These are phyloP conservation scores for Mortierella sp. DNA, from an alignment of 371 early-diverging fungal genomes.

Conservation along the genomic window DNA sequence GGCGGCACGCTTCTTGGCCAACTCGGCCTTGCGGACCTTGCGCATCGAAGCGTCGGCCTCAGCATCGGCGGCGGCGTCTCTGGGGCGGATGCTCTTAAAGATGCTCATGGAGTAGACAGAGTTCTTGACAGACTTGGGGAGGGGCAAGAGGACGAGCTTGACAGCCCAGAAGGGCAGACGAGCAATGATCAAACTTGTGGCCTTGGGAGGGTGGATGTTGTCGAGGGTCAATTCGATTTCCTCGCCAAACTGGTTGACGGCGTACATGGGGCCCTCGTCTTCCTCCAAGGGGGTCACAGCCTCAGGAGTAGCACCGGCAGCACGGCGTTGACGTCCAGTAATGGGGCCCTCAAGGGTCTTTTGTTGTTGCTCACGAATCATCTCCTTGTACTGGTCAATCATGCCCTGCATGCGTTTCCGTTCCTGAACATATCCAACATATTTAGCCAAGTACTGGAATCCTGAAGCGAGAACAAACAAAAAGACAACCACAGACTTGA, in stretches of 20 bases:
- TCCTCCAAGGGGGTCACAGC: slow-evolving; percentile 44
- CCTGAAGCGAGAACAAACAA: slow-evolving; percentile 67
- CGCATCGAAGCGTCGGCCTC: slow-evolving; percentile 28
- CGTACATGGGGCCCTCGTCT: slow-evolving; percentile 42
- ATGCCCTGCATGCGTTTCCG: slow-evolving; percentile 65
- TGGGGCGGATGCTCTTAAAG: slow-evolving; percentile 55
- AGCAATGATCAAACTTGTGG: slow-evolving; percentile 35
- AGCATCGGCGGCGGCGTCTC: slow-evolving; percentile 34
- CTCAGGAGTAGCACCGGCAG: slow-evolving; percentile 33
- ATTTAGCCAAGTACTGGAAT: slow-evolving; percentile 78
- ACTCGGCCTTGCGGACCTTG: slow-evolving; percentile 46
- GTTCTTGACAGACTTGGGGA: slow-evolving; percentile 41
- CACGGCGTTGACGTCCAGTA: slow-evolving; percentile 57
- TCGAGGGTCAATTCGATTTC: slow-evolving; percentile 55
- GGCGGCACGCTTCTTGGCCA: slow-evolving; percentile 54
- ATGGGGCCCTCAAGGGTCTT: slow-evolving; percentile 48
- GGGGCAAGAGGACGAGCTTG: slow-evolving; percentile 28
- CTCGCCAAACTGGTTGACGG: slow-evolving; percentile 57
- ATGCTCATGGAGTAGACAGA: slow-evolving; percentile 34
- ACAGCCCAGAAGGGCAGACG: slow-evolving; percentile 56
- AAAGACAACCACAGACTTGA: slow-evolving; percentile 72
- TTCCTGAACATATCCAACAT: slow-evolving; percentile 76
- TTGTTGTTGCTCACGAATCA: slow-evolving; percentile 47
- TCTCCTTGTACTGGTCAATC: slow-evolving; percentile 59
- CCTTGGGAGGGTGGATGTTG: slow-evolving; percentile 46